Conservation (phyloP, 371 early-diverging fungal genomes). For the Homolaphlyctis polyrhiza region DNA sequence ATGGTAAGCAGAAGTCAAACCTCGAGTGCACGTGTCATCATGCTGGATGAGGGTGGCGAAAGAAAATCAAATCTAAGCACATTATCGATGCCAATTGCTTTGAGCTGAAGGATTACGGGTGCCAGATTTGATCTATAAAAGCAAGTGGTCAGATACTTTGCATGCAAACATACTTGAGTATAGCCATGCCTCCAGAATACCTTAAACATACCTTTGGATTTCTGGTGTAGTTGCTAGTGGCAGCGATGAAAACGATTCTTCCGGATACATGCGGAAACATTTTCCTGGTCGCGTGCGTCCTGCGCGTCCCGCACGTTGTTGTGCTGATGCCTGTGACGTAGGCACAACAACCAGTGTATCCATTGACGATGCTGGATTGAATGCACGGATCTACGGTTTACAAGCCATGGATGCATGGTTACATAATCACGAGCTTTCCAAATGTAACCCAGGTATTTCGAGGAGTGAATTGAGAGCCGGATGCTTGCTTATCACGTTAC, state of each 20-base stretch:
- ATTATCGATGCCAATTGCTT: constrained; percentile 74
- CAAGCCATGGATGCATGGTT: too few relatives aligned
- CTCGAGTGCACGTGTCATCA: constrained; percentile 64
- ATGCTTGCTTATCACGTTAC: constrained; percentile 31
- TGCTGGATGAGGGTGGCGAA: constrained; percentile 58
- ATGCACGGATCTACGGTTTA: constrained; percentile 42
- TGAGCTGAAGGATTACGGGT: constrained; percentile 65
- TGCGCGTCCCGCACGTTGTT: constrained; percentile 78
- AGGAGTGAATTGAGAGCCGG: neutral
- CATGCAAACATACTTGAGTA: neutral
- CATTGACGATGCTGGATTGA: constrained; percentile 58
- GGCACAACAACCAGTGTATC: constrained; percentile 57
- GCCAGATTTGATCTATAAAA: constrained; percentile 37
- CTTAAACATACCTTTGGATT: constrained; percentile 60
- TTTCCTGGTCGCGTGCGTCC: constrained; percentile 71
- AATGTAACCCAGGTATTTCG: neutral
- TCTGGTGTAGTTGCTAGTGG: constrained; percentile 60
- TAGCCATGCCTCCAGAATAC: too few relatives aligned
- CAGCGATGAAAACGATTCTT: constrained; percentile 54
- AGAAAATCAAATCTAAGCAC: constrained; percentile 73
- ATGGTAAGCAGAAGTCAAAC: constrained; percentile 16
- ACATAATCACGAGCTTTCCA: too few relatives aligned
- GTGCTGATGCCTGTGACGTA: constrained; percentile 66
- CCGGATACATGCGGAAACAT: constrained; percentile 64
- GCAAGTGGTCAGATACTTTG: neutral